A percentile compares a stretch with the other conserved stretches of the same genome.
phyloP scores from a whole-genome alignment of 2,329 filamentous ascomycete species.

The Nannizzia gypsea region DNA sequence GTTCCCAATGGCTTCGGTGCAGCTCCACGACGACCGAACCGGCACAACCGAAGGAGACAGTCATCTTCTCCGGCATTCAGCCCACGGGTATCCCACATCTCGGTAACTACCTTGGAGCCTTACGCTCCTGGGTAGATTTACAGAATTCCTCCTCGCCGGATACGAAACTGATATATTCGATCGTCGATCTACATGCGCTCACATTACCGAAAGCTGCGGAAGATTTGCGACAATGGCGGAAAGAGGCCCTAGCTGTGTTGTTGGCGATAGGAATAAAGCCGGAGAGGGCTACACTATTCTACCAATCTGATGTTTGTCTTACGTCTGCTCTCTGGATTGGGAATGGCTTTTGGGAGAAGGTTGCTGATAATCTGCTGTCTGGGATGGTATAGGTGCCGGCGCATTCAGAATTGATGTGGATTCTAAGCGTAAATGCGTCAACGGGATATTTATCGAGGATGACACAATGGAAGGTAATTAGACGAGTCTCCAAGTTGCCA shows the following conservation, averaged over 20 bases:
- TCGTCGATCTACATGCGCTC: slow-evolving; percentile 90
- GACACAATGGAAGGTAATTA: slow-evolving; percentile 90
- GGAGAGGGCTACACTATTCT: slow-evolving; percentile 64
- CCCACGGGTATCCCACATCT: slow-evolving; percentile 89
- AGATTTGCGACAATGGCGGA: slow-evolving; percentile 52
- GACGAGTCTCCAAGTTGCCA: no score
- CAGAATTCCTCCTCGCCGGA: slow-evolving; percentile 46
- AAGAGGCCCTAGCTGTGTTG: slow-evolving; percentile 65
- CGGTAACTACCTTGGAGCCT: slow-evolving; percentile 86
- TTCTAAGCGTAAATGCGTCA: slow-evolving; percentile 79
- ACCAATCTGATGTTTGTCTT: slow-evolving; percentile 58
- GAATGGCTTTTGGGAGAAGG: background rate
- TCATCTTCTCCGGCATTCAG: slow-evolving; percentile 93
- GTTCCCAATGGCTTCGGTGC: slow-evolving; percentile 11
- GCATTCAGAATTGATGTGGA: slow-evolving; percentile 93
- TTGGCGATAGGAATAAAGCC: slow-evolving; percentile 77
- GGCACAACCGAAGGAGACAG: slow-evolving; percentile 21
- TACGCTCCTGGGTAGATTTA: slow-evolving; percentile 73
- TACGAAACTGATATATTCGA: slow-evolving; percentile 63
- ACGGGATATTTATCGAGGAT: slow-evolving; percentile 94
- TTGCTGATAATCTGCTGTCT: background rate
- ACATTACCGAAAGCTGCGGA: slow-evolving; percentile 59
- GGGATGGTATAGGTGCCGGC: slow-evolving; percentile 47
- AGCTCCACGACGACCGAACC: slow-evolving; percentile 8
- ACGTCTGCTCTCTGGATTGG: background rate